A percentile compares a stretch with the other conserved stretches of the same genome.
These are phyloP conservation scores for Colletotrichum sp. DNA, from an alignment of 2,329 filamentous ascomycete genomes.

Conservation along the genomic window DNA sequence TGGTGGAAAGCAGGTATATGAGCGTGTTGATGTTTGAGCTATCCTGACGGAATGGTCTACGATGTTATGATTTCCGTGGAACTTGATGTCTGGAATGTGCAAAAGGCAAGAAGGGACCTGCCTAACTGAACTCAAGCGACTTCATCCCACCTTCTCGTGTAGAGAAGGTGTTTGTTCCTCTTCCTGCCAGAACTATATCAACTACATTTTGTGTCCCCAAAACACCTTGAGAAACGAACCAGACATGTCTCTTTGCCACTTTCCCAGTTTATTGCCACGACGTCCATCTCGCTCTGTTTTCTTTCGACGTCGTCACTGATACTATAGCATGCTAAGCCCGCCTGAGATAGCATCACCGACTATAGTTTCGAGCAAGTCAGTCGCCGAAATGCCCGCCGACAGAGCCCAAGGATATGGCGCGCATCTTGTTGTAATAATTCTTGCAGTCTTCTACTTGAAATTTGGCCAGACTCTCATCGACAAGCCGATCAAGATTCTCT, in stretches of 20 bases:
- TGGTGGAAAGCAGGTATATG: conserved; percentile 58
- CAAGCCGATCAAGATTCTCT: neutral
- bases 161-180: neutral
- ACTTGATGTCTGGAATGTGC: neutral
- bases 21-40: neutral
- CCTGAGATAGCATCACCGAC: neutral
- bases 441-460: neutral
- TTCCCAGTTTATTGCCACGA: neutral
- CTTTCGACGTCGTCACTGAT: neutral
- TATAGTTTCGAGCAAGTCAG: neutral
- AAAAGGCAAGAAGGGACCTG: neutral
- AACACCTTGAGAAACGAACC: neutral
- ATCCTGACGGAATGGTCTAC: neutral
- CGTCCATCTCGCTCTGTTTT: neutral
- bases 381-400: neutral
- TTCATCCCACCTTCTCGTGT: neutral
- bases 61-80: neutral
- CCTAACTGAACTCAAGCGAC: neutral
- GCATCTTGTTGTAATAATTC: neutral
- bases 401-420: neutral
- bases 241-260: neutral
- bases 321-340: too few species aligned
- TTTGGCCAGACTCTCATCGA: neutral
- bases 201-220: neutral
- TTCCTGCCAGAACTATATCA: neutral